Conservation (phyloP, 768 basidiomycete genomes). For the Coprinellus micaceus region DNA sequence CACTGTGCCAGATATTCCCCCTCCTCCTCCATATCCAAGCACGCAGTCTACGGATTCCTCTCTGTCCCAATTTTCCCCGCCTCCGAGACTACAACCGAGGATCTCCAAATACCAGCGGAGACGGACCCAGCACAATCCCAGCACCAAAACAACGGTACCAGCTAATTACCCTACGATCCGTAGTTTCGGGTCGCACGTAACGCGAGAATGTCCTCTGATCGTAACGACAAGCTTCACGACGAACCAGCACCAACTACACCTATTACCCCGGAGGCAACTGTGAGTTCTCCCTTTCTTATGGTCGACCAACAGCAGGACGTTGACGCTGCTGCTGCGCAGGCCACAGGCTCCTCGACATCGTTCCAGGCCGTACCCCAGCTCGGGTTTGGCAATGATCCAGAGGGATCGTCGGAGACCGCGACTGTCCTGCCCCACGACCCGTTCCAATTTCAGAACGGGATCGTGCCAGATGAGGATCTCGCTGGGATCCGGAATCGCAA, state of each 20-base stretch:
- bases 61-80: too few species aligned
- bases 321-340: neutral
- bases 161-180: neutral
- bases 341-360: neutral
- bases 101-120: too few species aligned
- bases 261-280: neutral
- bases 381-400: neutral
- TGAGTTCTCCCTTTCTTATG: neutral
- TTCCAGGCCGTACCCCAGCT: neutral
- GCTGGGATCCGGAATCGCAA: constrained; percentile 1
- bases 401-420: neutral
- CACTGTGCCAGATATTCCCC: too few species aligned
- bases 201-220: neutral
- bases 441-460: neutral
- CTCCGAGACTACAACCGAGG: too few species aligned
- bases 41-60: too few species aligned
- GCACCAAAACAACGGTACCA: constrained; percentile 3
- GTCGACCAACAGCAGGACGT: too few species aligned
- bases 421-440: neutral
- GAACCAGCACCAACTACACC: neutral
- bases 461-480: neutral
- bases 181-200: constrained; percentile 1
- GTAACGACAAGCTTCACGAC: neutral
- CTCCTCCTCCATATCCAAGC: too few species aligned
- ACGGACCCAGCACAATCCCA: too few species aligned